Conservation (phyloP, 1,284 basidiomycete genomes). For the Leucoagaricus sp. region DNA sequence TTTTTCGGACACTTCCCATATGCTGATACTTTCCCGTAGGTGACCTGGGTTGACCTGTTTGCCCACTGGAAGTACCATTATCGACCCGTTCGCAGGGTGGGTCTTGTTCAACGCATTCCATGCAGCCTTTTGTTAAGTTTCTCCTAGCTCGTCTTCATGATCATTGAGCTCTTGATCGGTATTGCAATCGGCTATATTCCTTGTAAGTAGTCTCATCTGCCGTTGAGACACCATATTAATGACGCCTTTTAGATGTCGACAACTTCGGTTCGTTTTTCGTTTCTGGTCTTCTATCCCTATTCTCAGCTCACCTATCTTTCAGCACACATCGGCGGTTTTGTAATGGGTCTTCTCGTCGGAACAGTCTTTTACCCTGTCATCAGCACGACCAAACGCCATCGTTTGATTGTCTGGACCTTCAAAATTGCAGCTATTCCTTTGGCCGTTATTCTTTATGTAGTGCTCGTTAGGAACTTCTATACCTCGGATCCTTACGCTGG, state of each 20-base stretch:
- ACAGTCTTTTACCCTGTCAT: conserved; percentile 91
- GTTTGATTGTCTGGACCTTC: conserved; percentile 72
- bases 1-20: neutral
- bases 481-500: conserved; percentile 80
- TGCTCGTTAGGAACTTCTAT: conserved; percentile 89
- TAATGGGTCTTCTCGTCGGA: conserved; percentile 83
- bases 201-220: conserved; percentile 43
- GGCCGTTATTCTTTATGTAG: conserved; percentile 78
- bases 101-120: conserved; percentile 9
- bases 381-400: conserved; percentile 72
- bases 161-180: conserved; percentile 83
- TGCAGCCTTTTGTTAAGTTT: neutral
- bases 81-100: conserved; percentile 75
- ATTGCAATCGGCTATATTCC: conserved; percentile 87
- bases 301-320: conserved; percentile 11
- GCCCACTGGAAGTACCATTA: conserved; percentile 93
- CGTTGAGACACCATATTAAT: conserved; percentile 2
- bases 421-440: conserved; percentile 76
- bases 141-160: conserved; percentile 72
- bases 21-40: conserved; percentile 34
- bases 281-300: neutral
- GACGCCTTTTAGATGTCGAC: conserved; percentile 55
- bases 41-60: conserved; percentile 85
- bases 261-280: conserved; percentile 64
- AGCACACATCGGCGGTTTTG: conserved; percentile 80